These are phyloP conservation scores for Puccinia brachypodii DNA, from an alignment of 1,284 basidiomycete genomes.

Conservation along the genomic window DNA sequence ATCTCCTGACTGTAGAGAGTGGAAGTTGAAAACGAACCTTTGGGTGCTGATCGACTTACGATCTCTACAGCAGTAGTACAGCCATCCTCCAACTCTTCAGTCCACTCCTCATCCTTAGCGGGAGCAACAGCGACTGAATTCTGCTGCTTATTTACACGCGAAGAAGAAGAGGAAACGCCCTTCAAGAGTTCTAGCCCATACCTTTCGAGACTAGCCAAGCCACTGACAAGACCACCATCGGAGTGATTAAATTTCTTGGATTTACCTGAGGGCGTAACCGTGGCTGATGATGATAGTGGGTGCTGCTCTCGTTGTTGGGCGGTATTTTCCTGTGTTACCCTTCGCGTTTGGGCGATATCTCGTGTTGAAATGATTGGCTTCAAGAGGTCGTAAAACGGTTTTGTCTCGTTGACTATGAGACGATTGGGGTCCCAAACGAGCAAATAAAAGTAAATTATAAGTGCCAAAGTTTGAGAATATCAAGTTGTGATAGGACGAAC, in stretches of 20 bases:
- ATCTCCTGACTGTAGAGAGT: no score
- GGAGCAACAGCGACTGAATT: neutral
- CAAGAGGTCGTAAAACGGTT: conserved; percentile 59
- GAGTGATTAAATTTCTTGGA: neutral
- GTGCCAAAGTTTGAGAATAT: no score
- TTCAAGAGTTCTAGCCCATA: conserved; percentile 12
- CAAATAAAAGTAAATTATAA: no score
- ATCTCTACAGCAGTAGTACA: conserved; percentile 89
- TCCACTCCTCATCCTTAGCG: neutral
- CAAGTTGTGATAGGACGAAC: no score
- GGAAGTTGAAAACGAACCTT: conserved; percentile 63
- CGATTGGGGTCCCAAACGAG: neutral
- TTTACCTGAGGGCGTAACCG: no score
- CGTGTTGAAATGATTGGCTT: conserved; percentile 57
- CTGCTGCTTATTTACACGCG: no score
- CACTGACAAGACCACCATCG: neutral
- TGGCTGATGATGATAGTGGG: neutral
- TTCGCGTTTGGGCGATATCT: conserved; percentile 7
- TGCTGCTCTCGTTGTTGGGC: neutral
- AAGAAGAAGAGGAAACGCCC: neutral
- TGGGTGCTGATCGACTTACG: conserved; percentile 79
- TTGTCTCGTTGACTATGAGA: conserved; percentile 55
- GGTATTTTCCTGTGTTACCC: neutral
- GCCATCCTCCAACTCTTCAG: conserved; percentile 59
- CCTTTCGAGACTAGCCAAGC: neutral